Evolutionary conservation across 345 rosid species (phyloP), one percentile per base, ranked within the genome.

Genomic region (Gossypium raimondii): DNA sequence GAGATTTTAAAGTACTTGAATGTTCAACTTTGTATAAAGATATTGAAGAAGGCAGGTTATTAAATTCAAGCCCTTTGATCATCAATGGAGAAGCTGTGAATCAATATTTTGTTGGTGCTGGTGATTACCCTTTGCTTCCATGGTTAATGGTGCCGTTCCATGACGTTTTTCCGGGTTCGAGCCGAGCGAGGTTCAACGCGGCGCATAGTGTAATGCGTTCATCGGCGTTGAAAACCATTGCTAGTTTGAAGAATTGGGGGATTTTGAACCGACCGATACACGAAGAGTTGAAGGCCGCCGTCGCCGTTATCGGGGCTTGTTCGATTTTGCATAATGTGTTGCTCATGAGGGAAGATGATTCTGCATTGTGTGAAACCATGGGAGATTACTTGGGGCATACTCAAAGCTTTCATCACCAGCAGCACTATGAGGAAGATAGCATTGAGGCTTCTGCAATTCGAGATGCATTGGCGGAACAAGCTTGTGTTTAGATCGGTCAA

Each of bases 161-260:
- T 43, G 82, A 79, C 67, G 77, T 59, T 7, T 63, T 47, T 16
- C 80, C 82, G 0, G 86, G 82, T 34, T 79, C 90, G 27, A 27
- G 7, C 41, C 27, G 83, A 88, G 64, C 86, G 79, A 69, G 67
- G 48, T 88, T 86, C 86, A 90, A 88, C 84, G 58, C 17, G 18
- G 86, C 80, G 0, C 84, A 58, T 55, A 59, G 75, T 41, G 64
- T 45, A 51, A 79, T 84, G 86, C 79, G 77, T 34, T 55, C 22
- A 66, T 82, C 85, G 8, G 87, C 81, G 0, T 72, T 78, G 74
- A 85, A 76, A 79, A 73, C 89, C 13, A 67, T 83, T 57, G 82
- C 82, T 52, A 84, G 92, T 78, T 81, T 90, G 78, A 88, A 78
- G 85, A 86, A 80, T 59, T 90, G 94, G 94, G 89, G 88, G 27